phyloP scores from a whole-genome alignment of 257 asterid species.

The Fraxinus americana region DNA sequence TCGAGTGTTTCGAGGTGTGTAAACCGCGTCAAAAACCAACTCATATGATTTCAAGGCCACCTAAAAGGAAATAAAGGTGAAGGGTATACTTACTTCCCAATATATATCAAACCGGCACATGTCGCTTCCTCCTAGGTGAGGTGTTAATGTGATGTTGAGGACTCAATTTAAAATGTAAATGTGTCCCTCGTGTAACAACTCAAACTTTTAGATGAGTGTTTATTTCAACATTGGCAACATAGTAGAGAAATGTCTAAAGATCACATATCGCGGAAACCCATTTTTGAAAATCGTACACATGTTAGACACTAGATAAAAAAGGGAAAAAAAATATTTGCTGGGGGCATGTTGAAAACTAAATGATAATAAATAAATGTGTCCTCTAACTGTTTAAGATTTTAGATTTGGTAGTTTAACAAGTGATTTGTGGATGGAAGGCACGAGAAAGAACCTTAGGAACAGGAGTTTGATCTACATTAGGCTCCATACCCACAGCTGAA shows the following conservation, averaged over 20 bases:
- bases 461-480: conserved; percentile 56
- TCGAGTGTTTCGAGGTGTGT: conserved; percentile 67
- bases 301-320: not conserved
- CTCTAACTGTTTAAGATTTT: not conserved
- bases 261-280: not conserved
- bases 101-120: not conserved
- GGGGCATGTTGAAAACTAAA: not conserved
- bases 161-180: no score
- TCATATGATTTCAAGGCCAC: conserved; percentile 54
- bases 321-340: no score
- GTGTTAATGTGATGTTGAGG: no score
- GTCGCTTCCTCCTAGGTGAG: no score
- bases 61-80: conserved; percentile 28
- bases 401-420: not conserved
- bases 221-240: not conserved
- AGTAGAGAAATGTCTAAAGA: not conserved
- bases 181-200: no score
- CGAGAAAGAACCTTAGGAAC: conserved; percentile 47
- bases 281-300: not conserved
- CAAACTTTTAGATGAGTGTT: not conserved
- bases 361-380: not conserved
- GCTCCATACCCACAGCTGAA: conserved; percentile 71
- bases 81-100: not conserved
- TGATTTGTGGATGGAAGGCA: not conserved
- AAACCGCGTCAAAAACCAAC: conserved; percentile 70